Percentiles rank a stretch among this genome's conserved stretches.
These are phyloP conservation scores for Camillea tinctor DNA, from an alignment of 2,329 filamentous ascomycete species.

Conservation along the genomic window DNA sequence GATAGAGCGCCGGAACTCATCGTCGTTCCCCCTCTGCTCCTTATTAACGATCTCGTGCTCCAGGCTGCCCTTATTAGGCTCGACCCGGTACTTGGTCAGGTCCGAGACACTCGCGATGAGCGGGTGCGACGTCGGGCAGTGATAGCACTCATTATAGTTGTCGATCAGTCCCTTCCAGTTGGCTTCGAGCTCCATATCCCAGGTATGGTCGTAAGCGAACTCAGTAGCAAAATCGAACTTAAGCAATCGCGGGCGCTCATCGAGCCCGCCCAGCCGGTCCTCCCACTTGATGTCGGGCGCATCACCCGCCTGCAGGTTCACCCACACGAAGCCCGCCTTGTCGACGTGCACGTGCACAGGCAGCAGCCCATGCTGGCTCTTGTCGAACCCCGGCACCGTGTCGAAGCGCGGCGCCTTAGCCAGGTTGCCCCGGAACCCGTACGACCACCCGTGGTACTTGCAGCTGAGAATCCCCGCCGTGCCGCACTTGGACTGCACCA, in stretches of 20 bases:
- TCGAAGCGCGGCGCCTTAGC: slow-evolving; percentile 61
- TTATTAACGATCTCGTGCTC: too few species aligned
- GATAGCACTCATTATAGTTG: slow-evolving; percentile 68
- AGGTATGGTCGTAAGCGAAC: slow-evolving; percentile 56
- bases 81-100: slow-evolving; percentile 53
- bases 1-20: slow-evolving; percentile 47
- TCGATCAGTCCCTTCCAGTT: slow-evolving; percentile 63
- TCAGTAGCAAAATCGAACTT: slow-evolving; percentile 38
- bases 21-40: slow-evolving; percentile 30
- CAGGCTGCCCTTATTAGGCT: slow-evolving; percentile 29
- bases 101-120: slow-evolving; percentile 57
- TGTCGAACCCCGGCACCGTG: slow-evolving; percentile 55
- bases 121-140: slow-evolving; percentile 59
- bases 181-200: slow-evolving; percentile 55
- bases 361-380: slow-evolving; percentile 54
- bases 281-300: slow-evolving; percentile 49
- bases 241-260: slow-evolving; percentile 29
- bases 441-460: slow-evolving; percentile 64
- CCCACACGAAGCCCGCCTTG: slow-evolving; percentile 55
- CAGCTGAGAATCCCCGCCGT: slow-evolving; percentile 50
- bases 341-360: slow-evolving; percentile 55
- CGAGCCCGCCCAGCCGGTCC: too few species aligned
- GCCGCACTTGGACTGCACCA: slow-evolving; percentile 52
- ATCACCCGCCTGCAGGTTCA: slow-evolving; percentile 51
- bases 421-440: slow-evolving; percentile 55